Conservation (phyloP, 1,139 yeast genomes). For the Lizanozyma gosingica region DNA sequence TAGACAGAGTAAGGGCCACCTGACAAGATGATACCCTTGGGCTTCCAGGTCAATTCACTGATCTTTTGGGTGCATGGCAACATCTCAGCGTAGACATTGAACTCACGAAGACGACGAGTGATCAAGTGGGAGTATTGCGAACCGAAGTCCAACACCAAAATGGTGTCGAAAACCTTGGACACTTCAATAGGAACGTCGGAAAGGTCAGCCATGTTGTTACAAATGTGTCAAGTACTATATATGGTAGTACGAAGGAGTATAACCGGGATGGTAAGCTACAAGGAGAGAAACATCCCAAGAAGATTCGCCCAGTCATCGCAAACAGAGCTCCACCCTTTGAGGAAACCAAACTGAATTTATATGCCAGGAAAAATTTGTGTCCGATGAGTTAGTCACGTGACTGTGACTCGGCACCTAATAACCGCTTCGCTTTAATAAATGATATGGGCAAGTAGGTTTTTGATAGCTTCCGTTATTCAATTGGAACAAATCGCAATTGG, state of each 20-base stretch:
- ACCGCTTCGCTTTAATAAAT: no score
- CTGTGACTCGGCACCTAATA: neutral
- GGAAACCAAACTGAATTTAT: neutral
- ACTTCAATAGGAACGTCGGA: conserved; percentile 47
- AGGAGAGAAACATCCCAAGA: neutral
- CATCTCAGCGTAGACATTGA: conserved; percentile 98
- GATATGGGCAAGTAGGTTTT: no score
- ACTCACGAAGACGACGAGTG: conserved; percentile 96
- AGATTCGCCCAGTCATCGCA: neutral
- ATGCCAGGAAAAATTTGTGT: neutral
- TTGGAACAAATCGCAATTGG: no score
- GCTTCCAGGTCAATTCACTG: conserved; percentile 84
- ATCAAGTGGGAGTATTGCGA: conserved; percentile 96
- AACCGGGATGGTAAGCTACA: neutral
- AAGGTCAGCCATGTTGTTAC: neutral
- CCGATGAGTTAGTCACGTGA: neutral
- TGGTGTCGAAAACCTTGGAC: conserved; percentile 87
- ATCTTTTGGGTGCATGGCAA: conserved; percentile 98
- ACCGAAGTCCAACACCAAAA: conserved; percentile 94
- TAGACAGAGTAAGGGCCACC: conserved; percentile 99
- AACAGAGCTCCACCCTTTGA: neutral
- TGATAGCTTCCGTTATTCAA: no score
- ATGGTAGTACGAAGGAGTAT: no score
- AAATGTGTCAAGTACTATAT: neutral
- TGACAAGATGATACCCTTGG: conserved; percentile 91